Conservation (phyloP, 2,329 filamentous ascomycete species). For the Blumeria graminis region DNA sequence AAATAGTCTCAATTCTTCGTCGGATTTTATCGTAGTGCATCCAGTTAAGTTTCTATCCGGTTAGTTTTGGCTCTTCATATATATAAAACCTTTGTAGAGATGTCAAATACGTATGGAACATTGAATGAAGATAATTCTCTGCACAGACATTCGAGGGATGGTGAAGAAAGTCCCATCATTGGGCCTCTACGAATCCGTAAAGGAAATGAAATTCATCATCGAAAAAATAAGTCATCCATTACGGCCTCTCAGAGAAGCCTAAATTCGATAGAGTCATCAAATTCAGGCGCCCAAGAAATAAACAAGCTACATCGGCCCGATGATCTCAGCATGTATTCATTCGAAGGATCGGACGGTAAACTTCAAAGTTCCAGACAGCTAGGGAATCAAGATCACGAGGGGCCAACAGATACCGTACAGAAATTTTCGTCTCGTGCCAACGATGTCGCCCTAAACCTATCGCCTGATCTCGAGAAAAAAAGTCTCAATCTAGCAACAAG, state of each 20-base stretch:
- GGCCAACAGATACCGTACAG: conserved; percentile 5
- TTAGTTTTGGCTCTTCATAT: too few species aligned
- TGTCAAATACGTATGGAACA: conserved; percentile 20
- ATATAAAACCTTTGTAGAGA: too few species aligned
- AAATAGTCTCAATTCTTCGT: too few species aligned
- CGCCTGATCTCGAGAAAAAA: conserved; percentile 26
- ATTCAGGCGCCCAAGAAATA: conserved; percentile 41
- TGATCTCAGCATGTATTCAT: conserved; percentile 15
- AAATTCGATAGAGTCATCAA: conserved; percentile 42
- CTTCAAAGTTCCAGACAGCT: conserved; percentile 7
- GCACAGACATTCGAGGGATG: conserved; percentile 20
- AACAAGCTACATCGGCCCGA: conserved; percentile 14
- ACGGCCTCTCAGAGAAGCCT: conserved; percentile 45
- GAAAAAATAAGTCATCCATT: conserved; percentile 25
- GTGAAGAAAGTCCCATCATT: conserved; percentile 48
- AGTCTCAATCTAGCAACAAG: conserved; percentile 52
- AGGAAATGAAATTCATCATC: conserved; percentile 38
- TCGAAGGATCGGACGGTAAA: conserved; percentile 13
- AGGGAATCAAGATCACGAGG: conserved; percentile 6
- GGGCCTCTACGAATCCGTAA: conserved; percentile 73
- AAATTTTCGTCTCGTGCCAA: conserved; percentile 10
- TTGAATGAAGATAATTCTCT: conserved; percentile 72
- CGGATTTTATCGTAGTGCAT: too few species aligned
- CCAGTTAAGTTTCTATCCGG: too few species aligned
- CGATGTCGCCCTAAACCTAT: conserved; percentile 13